phyloP scores from a whole-genome alignment of 2,329 filamentous ascomycete species.

The Colletotrichum brevisporum region DNA sequence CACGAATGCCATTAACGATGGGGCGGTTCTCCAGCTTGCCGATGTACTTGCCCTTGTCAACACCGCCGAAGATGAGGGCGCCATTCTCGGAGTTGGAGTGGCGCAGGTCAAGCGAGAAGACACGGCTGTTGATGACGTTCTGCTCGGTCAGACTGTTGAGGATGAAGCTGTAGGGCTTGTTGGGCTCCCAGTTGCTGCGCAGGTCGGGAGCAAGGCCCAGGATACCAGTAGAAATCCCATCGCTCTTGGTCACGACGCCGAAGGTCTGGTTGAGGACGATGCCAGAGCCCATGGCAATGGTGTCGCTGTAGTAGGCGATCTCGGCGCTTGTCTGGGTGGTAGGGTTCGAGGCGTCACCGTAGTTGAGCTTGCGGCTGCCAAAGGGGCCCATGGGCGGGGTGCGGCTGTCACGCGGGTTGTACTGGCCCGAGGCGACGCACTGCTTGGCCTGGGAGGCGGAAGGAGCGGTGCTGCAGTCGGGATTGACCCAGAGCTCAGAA shows the following conservation, averaged over 20 bases:
- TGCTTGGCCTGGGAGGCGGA: constrained; percentile 50
- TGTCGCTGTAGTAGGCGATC: constrained; percentile 62
- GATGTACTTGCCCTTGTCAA: constrained; percentile 66
- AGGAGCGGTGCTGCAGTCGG: constrained; percentile 59
- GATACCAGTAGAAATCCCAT: constrained; percentile 66
- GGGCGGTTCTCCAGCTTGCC: constrained; percentile 60
- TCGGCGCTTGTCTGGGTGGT: constrained; percentile 54
- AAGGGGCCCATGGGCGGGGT: constrained; percentile 55
- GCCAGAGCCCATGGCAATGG: constrained; percentile 58
- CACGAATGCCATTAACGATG: constrained; percentile 55
- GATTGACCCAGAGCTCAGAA: constrained; percentile 69
- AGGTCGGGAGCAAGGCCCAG: constrained; percentile 63
- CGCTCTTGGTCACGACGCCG: constrained; percentile 60
- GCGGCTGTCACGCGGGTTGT: constrained; percentile 58
- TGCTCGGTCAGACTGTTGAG: constrained; percentile 63
- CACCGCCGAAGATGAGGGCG: constrained; percentile 67
- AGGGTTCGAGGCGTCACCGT: constrained; percentile 55
- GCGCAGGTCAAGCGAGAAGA: constrained; percentile 66
- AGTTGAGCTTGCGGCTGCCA: constrained; percentile 54
- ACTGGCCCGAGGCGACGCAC: constrained; percentile 59
- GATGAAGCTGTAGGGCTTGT: constrained; percentile 66
- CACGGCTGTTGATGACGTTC: constrained; percentile 63
- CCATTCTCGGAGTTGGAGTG: constrained; percentile 58
- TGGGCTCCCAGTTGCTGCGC: constrained; percentile 53
- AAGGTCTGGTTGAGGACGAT: constrained; percentile 62